Conservation (phyloP, 208 protist species). For the Leishmania tarentolae region DNA sequence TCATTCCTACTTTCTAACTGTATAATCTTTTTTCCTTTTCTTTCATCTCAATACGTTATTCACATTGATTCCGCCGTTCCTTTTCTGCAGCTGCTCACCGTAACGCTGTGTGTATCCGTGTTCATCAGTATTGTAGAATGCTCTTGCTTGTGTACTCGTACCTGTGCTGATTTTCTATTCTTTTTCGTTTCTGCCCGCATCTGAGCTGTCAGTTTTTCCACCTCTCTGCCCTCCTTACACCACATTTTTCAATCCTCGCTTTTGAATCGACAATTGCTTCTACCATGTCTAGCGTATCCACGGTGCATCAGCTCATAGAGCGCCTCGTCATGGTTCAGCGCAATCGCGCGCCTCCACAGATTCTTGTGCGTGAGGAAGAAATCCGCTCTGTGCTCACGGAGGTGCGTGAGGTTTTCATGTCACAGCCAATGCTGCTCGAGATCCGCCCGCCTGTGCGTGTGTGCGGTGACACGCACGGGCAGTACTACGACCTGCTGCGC, state of each 20-base stretch:
- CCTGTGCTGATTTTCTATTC: not conserved
- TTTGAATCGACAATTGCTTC: not conserved
- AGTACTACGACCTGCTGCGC: conserved; percentile 99
- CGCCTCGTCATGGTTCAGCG: conserved; percentile 64
- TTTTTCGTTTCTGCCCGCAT: not conserved
- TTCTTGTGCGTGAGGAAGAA: conserved; percentile 78
- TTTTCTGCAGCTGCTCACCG: not conserved
- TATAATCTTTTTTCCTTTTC: not conserved
- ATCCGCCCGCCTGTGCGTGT: conserved; percentile 87
- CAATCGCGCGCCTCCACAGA: conserved; percentile 37
- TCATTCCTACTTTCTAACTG: not conserved
- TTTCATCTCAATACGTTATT: not conserved
- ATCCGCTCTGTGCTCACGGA: conserved; percentile 69
- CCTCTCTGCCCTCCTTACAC: not conserved
- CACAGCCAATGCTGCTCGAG: conserved; percentile 90
- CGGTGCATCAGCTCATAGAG: conserved; percentile 60
- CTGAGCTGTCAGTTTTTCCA: not conserved
- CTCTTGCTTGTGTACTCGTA: not conserved
- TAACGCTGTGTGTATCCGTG: not conserved
- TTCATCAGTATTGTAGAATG: not conserved
- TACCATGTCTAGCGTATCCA: conserved; percentile 5
- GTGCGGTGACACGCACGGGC: conserved; percentile 98
- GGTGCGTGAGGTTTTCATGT: conserved; percentile 89
- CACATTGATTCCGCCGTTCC: not conserved
- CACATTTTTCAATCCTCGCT: not conserved